Percentiles rank a stretch among this genome's conserved stretches.
These are phyloP conservation scores for Omphalea diandra DNA, from an alignment of 441 rosid species.

Conservation along the genomic window DNA sequence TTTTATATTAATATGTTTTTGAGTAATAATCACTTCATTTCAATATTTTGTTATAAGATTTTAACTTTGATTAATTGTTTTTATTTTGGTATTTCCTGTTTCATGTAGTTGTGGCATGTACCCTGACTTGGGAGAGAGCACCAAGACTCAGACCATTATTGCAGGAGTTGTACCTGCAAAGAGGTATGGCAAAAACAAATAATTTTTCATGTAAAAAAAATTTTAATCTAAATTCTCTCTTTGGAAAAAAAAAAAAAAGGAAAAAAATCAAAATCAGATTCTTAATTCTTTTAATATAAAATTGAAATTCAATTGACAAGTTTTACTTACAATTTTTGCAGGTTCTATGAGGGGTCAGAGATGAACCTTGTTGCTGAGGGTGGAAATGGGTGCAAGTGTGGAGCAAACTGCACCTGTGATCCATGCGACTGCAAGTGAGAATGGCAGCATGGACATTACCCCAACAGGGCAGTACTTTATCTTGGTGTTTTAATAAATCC, in stretches of 20 bases:
- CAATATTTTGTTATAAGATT: too few species aligned
- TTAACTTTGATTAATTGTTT: too few species aligned
- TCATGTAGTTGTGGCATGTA: slow-evolving; percentile 43
- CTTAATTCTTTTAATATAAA: too few species aligned
- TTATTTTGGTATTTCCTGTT: not conserved
- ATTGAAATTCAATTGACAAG: too few species aligned
- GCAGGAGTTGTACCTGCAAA: slow-evolving; percentile 48
- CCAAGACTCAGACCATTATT: slow-evolving; percentile 37
- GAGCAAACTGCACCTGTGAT: slow-evolving; percentile 75
- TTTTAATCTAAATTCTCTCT: too few species aligned
- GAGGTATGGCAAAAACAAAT: too few species aligned
- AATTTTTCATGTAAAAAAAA: too few species aligned
- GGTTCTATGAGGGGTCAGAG: slow-evolving; percentile 43
- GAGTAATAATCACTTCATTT: too few species aligned
- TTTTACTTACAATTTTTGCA: slow-evolving; percentile 3
- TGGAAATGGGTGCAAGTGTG: slow-evolving; percentile 71
- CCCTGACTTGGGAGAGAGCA: slow-evolving; percentile 46
- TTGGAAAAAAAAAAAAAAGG: not conserved
- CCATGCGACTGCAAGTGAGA: slow-evolving; percentile 70
- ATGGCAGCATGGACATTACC: slow-evolving; percentile 11
- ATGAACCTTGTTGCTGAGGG: slow-evolving; percentile 47
- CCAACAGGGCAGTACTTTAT: slow-evolving; percentile 18
- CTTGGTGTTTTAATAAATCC: not conserved
- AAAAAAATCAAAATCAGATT: not conserved
- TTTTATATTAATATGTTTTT: too few species aligned